A percentile compares a stretch with the other conserved stretches of the same genome.
Conservation (phyloP, 495 filamentous ascomycete genomes). For the Hypoxylon trugodes region DNA sequence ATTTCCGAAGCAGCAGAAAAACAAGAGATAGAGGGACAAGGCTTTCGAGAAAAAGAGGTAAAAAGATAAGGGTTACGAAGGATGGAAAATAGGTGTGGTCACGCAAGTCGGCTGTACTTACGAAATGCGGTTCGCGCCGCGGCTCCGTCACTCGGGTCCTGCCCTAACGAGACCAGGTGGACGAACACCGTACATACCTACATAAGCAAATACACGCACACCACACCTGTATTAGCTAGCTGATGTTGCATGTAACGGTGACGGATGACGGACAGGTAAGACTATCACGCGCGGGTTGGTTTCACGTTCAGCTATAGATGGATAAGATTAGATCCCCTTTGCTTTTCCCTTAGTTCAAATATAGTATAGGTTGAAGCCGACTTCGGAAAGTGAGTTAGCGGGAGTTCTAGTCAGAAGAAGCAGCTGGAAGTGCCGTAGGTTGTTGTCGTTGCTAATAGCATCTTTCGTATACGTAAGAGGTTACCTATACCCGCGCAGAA, state of each 20-base stretch:
- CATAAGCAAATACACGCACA: too few relatives aligned
- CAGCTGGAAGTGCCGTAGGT: not conserved
- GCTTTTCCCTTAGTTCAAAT: not conserved
- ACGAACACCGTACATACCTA: too few relatives aligned
- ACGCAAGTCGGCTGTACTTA: conserved; percentile 32
- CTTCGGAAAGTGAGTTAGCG: conserved; percentile 18
- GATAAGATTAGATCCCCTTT: conserved; percentile 35
- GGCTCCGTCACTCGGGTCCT: conserved; percentile 33
- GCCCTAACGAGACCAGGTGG: conserved; percentile 32
- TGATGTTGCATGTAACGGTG: conserved; percentile 2
- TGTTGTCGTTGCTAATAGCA: conserved; percentile 10
- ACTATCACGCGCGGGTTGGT: not conserved
- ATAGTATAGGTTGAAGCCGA: conserved; percentile 1
- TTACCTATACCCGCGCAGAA: not conserved
- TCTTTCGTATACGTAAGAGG: not conserved
- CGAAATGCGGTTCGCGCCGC: conserved; percentile 20
- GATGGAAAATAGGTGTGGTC: conserved; percentile 21
- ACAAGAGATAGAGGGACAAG: not conserved
- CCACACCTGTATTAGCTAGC: not conserved
- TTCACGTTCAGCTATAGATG: conserved; percentile 7
- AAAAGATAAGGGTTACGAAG: not conserved
- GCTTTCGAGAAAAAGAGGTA: not conserved
- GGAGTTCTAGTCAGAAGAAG: conserved; percentile 2
- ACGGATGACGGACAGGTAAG: not conserved
- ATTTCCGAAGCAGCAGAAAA: not conserved